Evolutionary conservation across 352 stramenopile species (phyloP).

Genomic region (Blastocystis sp.): DNA sequence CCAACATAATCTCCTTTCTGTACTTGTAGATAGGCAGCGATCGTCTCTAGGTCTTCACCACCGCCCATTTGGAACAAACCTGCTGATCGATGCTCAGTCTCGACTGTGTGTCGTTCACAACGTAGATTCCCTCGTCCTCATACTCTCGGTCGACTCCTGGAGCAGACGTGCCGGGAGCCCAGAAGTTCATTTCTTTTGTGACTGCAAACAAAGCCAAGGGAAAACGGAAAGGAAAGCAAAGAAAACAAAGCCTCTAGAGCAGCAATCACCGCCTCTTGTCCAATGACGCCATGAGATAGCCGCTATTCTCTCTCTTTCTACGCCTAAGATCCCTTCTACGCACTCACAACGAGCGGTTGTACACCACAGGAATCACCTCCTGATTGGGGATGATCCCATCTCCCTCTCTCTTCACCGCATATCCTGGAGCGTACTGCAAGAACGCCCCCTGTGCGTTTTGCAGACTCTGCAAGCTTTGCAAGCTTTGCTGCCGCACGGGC

Average conservation of each 20-base stretch:
- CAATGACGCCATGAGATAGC: neutral
- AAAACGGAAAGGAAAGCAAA: neutral
- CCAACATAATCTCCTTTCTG: slow-evolving; percentile 41
- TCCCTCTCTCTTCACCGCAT: too few relatives aligned
- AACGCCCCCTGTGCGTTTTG: too few relatives aligned
- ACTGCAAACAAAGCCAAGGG: neutral
- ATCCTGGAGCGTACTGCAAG: too few relatives aligned
- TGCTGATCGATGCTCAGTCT: slow-evolving; percentile 30
- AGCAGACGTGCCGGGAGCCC: neutral
- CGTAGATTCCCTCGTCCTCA: slow-evolving; percentile 48
- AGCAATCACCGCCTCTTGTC: neutral
- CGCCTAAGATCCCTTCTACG: neutral
- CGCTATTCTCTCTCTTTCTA: neutral
- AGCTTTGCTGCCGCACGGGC: too few relatives aligned
- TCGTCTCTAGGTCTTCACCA: neutral
- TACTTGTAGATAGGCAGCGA: slow-evolving; percentile 35
- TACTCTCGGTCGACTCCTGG: slow-evolving; percentile 43
- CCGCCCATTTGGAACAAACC: neutral
- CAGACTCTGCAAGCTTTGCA: too few relatives aligned
- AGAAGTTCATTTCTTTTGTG: slow-evolving; percentile 34
- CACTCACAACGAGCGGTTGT: too few relatives aligned
- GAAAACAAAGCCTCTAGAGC: neutral
- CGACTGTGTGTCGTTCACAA: slow-evolving; percentile 8
- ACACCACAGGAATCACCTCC: too few relatives aligned
- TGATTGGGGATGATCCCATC: too few relatives aligned